A percentile compares a stretch with the other conserved stretches of the same genome.
These are phyloP conservation scores for Medicago arabica DNA, from an alignment of 306 rosid genomes.

Conservation along the genomic window DNA sequence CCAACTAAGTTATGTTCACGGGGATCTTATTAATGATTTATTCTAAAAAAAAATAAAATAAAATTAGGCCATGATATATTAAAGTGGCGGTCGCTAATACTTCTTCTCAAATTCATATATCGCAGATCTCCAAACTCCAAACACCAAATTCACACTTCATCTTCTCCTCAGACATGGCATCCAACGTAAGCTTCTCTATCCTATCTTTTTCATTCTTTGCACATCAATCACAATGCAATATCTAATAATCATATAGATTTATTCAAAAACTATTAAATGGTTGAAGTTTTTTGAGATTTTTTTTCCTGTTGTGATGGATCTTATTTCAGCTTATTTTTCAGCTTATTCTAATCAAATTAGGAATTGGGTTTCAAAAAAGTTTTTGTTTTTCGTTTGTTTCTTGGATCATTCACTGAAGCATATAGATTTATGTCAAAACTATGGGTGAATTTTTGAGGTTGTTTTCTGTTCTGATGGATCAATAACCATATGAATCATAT, in stretches of 20 bases:
- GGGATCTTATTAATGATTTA: too few species aligned
- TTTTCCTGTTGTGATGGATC: slow-evolving; percentile 9
- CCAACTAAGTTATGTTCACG: too few species aligned
- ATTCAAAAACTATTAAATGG: neutral
- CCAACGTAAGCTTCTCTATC: slow-evolving; percentile 41
- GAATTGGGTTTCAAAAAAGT: slow-evolving; percentile 28
- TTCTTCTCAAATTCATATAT: neutral
- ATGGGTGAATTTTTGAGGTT: neutral
- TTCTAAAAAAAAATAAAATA: too few species aligned
- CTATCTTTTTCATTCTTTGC: slow-evolving; percentile 14
- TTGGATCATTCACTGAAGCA: slow-evolving; percentile 19
- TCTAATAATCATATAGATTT: neutral
- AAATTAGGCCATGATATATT: neutral
- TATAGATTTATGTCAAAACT: neutral
- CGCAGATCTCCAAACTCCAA: slow-evolving; percentile 38
- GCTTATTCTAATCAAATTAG: neutral
- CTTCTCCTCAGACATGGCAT: slow-evolving; percentile 45
- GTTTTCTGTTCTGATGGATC: slow-evolving; percentile 31
- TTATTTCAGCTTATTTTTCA: neutral
- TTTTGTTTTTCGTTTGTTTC: slow-evolving; percentile 21
- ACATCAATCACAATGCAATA: slow-evolving; percentile 8
- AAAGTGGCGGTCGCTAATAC: neutral
- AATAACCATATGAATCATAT: neutral
- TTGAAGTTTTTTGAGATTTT: neutral
- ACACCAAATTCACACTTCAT: neutral